Evolutionary conservation across 2,329 filamentous ascomycete genomes (phyloP).

Genomic region (Domatiomyces globalis): DNA sequence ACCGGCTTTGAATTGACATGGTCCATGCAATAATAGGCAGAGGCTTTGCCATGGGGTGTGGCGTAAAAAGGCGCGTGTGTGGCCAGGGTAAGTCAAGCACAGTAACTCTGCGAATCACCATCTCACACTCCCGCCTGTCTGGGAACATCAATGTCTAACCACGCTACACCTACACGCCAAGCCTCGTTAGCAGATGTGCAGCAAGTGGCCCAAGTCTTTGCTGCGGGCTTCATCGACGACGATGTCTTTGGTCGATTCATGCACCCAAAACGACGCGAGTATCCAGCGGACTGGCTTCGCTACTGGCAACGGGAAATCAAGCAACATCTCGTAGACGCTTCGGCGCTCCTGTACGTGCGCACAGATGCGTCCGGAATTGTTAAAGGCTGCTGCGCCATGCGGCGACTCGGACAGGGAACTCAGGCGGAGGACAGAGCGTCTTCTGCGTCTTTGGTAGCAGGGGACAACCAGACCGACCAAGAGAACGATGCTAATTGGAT

Average conservation of each 20-base stretch:
- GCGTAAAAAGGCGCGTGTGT: no score
- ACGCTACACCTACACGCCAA: not conserved
- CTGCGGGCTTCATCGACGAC: slow-evolving; percentile 25
- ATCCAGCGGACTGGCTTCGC: slow-evolving; percentile 21
- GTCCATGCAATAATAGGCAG: no score
- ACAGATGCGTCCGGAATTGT: not conserved
- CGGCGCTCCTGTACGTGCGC: not conserved
- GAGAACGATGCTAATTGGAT: not conserved
- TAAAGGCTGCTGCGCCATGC: not conserved
- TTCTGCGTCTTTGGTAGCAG: not conserved
- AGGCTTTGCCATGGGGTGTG: no score
- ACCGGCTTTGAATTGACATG: no score
- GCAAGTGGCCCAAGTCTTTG: slow-evolving; percentile 10
- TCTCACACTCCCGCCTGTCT: no score
- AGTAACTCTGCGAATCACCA: no score
- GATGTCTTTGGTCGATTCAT: slow-evolving; percentile 24
- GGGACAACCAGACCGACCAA: not conserved
- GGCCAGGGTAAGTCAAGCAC: no score
- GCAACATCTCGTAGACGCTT: not conserved
- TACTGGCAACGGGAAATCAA: slow-evolving; percentile 6
- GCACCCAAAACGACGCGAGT: slow-evolving; percentile 23
- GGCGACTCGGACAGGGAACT: not conserved
- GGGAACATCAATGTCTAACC: slow-evolving; percentile 21
- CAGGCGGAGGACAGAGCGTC: not conserved
- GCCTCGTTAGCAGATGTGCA: not conserved